A percentile compares a stretch with the other conserved stretches of the same genome.
phyloP scores from a whole-genome alignment of 2,329 filamentous ascomycete genomes.

The Chaetomium olivaceum region DNA sequence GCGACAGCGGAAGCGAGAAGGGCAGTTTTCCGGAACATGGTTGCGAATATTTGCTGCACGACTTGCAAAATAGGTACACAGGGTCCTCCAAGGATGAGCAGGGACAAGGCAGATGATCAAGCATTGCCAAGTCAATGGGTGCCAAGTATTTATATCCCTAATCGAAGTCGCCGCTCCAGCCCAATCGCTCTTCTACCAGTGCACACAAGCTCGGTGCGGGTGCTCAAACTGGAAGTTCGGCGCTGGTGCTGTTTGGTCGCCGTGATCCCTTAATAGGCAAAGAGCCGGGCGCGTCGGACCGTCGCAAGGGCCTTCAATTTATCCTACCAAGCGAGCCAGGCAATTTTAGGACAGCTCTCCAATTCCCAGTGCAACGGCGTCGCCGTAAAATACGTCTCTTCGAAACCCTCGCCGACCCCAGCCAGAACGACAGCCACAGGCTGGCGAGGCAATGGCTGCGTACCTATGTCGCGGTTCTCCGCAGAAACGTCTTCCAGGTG shows the following conservation, averaged over 20 bases:
- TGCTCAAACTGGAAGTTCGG: constrained; percentile 18
- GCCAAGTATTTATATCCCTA: constrained; percentile 1
- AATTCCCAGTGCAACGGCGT: not conserved
- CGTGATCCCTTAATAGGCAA: constrained; percentile 10
- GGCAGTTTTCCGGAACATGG: constrained; percentile 17
- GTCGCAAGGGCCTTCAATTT: constrained; percentile 10
- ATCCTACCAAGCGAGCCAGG: constrained; percentile 12
- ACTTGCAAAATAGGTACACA: not conserved
- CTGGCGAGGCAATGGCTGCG: not conserved
- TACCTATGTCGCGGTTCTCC: not conserved
- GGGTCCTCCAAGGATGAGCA: not conserved
- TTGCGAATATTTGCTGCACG: not conserved
- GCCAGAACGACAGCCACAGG: not conserved
- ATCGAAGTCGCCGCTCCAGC: not conserved
- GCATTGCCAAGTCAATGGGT: not conserved
- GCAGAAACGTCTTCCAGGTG: not conserved
- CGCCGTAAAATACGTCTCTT: not conserved
- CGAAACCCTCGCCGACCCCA: constrained; percentile 1
- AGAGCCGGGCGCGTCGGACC: constrained; percentile 14
- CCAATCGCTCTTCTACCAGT: not conserved
- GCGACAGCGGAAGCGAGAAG: constrained; percentile 47
- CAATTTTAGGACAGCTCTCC: not conserved
- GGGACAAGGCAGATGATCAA: not conserved
- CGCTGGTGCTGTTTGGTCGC: not conserved
- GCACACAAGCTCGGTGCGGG: constrained; percentile 6